Base-by-base conservation (phyloP, 805 yeast genomes). In the Candida piceae region DNA sequence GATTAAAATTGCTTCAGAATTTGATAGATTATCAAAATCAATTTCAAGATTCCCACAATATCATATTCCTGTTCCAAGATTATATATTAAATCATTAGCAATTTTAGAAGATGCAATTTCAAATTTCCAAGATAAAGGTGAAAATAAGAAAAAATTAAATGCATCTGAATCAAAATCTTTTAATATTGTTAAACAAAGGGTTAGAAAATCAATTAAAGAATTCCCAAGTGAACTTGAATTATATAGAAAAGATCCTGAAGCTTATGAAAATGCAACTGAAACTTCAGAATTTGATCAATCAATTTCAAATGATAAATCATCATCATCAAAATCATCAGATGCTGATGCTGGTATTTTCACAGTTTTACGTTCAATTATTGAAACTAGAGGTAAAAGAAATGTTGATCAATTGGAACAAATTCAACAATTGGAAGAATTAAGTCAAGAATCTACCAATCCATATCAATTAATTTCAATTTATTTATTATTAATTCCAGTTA, bases 351-450 rank as follows among this genome's bases (percentile, higher is more conserved):
- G 68, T 39, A 78, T 88, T 39, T 87, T 89, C 68, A 68, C 78
- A 39, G 76, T 84, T 24, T 71, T 93, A 58, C 75, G 81, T 58
- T 63, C 77, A 37, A 79, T 93, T 39, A 67, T 84, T 42, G 97
- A 93, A 63, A 72, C 88, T 34, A 81, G 98, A 67, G 98, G 98
- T 70, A 89, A 89, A 72, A 90, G 86, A 71, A 88, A 86, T 60
- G 83, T 87, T 45, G 96, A 90, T 61, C 77, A 80, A 46, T 61
- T 58, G 45, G 95, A 85, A 61, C 95, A 90, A 63, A 76, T 88
- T 46, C 65, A 67, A 38, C 68, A 72, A 31, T 70, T 93, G 55
- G 95, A 84, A 64, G 70, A 68, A 32, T 67, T 85, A 44, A 49
- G 73, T 33, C 52, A 64, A 9, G 70, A 80, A 38, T 67, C 75